phyloP scores from a whole-genome alignment of 805 yeast species.

The Candida takata region DNA sequence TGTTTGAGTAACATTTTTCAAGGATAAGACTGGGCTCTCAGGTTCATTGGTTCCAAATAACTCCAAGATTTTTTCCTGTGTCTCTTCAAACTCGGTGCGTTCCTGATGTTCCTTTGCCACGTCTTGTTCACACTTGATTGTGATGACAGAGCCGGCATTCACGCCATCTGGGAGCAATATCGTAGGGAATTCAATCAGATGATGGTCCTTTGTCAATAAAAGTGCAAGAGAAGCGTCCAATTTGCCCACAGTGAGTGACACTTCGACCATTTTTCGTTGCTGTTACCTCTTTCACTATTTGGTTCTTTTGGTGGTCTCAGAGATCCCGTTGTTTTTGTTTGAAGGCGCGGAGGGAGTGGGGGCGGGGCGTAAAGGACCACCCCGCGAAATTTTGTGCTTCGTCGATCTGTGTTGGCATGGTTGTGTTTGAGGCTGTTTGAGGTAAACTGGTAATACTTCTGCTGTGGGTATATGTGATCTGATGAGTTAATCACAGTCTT shows the following conservation, averaged over 20 bases:
- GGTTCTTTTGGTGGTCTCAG: no score
- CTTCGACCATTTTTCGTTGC: conserved; percentile 60
- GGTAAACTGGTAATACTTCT: no score
- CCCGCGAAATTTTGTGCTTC: no score
- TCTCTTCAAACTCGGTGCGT: conserved; percentile 44
- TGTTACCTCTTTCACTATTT: no score
- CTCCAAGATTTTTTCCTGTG: conserved; percentile 68
- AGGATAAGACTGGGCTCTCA: conserved; percentile 55
- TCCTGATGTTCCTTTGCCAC: conserved; percentile 57
- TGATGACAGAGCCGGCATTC: conserved; percentile 85
- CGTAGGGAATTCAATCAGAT: conserved; percentile 94
- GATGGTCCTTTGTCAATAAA: conserved; percentile 85
- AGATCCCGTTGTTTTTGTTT: no score
- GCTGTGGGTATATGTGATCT: no score
- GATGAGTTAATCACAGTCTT: no score
- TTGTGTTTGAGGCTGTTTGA: no score
- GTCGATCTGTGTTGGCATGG: no score
- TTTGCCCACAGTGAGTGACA: conserved; percentile 90
- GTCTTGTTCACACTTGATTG: conserved; percentile 78
- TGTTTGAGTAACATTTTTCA: conserved; percentile 84
- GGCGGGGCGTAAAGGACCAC: no score
- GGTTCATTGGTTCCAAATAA: conserved; percentile 74
- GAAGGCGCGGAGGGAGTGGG: no score
- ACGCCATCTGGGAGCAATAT: conserved; percentile 85
- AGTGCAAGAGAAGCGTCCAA: conserved; percentile 92